phyloP scores from a whole-genome alignment of 169 alveolate species.

The Plasmodium cynomolgi region DNA sequence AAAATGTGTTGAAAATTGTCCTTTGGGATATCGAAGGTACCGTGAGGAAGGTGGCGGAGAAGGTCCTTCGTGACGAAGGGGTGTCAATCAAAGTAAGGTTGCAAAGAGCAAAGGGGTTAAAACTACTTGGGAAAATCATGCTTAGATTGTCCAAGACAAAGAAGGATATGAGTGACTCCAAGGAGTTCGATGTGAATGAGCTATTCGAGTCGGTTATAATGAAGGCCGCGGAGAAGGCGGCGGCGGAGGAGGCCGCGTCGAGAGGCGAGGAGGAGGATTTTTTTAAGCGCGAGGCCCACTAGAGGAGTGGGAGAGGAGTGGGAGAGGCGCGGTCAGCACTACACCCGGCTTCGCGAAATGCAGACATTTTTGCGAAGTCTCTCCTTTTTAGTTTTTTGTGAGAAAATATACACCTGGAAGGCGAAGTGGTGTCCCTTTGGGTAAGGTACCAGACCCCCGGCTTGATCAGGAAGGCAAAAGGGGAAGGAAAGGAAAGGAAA shows the following conservation, averaged over 20 bases:
- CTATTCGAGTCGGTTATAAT: conserved; percentile 75
- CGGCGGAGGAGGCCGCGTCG: conserved; percentile 10
- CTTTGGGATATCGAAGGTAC: conserved; percentile 84
- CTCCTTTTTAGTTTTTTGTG: neutral
- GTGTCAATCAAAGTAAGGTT: conserved; percentile 74
- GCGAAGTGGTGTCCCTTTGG: neutral
- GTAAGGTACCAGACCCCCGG: neutral
- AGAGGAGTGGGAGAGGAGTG: neutral
- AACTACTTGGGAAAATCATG: conserved; percentile 78
- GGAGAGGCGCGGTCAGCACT: neutral
- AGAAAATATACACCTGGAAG: neutral
- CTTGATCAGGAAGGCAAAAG: neutral
- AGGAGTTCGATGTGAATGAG: conserved; percentile 66
- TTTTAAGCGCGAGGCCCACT: neutral
- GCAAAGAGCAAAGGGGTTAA: conserved; percentile 78
- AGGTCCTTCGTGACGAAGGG: conserved; percentile 80
- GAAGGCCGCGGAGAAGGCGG: conserved; percentile 51
- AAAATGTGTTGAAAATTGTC: conserved; percentile 76
- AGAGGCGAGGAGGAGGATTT: neutral
- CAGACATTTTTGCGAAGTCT: neutral
- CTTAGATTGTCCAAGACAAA: conserved; percentile 71
- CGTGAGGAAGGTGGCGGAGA: conserved; percentile 79
- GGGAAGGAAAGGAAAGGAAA: too few relatives aligned
- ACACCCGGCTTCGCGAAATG: neutral
- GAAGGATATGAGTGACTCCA: conserved; percentile 35